Evolutionary conservation across 208 protist genomes (phyloP).

Genomic region (Giardia muris): DNA sequence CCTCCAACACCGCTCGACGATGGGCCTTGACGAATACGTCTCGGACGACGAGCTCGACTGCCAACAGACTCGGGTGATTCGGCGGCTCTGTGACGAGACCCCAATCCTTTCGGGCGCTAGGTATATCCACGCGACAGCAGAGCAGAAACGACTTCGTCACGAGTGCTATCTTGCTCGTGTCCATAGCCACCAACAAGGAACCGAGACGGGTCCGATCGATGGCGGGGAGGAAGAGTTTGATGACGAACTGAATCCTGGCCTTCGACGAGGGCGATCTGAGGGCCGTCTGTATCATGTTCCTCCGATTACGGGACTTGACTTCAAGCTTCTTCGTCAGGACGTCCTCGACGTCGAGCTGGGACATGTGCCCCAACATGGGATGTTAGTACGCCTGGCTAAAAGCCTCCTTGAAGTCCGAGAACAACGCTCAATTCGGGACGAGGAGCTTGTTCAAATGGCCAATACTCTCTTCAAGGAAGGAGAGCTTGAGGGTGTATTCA

Average conservation of each 20-base stretch:
- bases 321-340: neutral
- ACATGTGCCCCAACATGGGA: neutral
- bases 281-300: neutral
- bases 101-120: neutral
- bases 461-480: neutral
- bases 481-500: neutral
- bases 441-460: conserved; percentile 3
- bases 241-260: neutral
- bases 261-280: neutral
- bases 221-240: neutral
- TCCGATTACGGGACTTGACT: neutral
- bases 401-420: neutral
- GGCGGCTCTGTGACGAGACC: neutral
- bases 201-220: too few species aligned
- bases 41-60: neutral
- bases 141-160: neutral
- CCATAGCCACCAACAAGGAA: neutral
- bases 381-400: neutral
- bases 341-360: conserved; percentile 14
- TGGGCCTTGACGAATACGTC: neutral
- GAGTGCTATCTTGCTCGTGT: neutral
- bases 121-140: neutral
- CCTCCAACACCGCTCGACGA: neutral
- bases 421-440: neutral
- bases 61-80: neutral